These are phyloP conservation scores for Podila epicladia DNA, from an alignment of 192 early-diverging fungal genomes.

Conservation along the genomic window DNA sequence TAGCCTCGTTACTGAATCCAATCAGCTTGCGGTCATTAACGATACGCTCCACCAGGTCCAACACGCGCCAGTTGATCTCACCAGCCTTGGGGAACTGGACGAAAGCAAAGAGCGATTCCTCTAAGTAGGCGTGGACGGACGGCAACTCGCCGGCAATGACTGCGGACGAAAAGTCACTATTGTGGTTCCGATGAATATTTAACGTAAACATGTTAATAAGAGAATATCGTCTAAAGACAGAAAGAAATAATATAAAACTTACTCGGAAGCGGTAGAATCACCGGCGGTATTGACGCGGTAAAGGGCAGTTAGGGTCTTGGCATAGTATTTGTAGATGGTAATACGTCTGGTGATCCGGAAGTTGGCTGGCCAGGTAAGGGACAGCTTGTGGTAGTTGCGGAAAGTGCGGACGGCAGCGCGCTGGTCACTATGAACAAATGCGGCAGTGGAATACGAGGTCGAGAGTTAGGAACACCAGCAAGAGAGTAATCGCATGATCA, in stretches of 20 bases:
- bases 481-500: no score
- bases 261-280: slow-evolving; percentile 10
- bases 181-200: neutral
- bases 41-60: slow-evolving; percentile 71
- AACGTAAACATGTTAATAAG: neutral
- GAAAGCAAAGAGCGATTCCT: slow-evolving; percentile 63
- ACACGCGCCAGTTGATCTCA: slow-evolving; percentile 64
- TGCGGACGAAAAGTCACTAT: slow-evolving; percentile 39
- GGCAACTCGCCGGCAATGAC: slow-evolving; percentile 58
- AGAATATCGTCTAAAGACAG: no score
- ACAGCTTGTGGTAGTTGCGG: slow-evolving; percentile 32
- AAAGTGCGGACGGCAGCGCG: slow-evolving; percentile 34
- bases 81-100: slow-evolving; percentile 70
- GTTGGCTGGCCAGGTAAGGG: slow-evolving; percentile 19
- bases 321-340: slow-evolving; percentile 23
- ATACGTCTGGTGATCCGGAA: slow-evolving; percentile 32
- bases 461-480: neutral
- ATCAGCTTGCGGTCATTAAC: slow-evolving; percentile 68
- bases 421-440: slow-evolving; percentile 14
- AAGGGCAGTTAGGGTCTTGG: slow-evolving; percentile 9
- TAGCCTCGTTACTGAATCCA: slow-evolving; percentile 56
- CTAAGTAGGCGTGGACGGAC: slow-evolving; percentile 66
- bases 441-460: neutral
- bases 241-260: neutral
- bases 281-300: slow-evolving; percentile 7